Evolutionary conservation across 2,329 filamentous ascomycete genomes (phyloP).

Genomic region (Didymella exigua): DNA sequence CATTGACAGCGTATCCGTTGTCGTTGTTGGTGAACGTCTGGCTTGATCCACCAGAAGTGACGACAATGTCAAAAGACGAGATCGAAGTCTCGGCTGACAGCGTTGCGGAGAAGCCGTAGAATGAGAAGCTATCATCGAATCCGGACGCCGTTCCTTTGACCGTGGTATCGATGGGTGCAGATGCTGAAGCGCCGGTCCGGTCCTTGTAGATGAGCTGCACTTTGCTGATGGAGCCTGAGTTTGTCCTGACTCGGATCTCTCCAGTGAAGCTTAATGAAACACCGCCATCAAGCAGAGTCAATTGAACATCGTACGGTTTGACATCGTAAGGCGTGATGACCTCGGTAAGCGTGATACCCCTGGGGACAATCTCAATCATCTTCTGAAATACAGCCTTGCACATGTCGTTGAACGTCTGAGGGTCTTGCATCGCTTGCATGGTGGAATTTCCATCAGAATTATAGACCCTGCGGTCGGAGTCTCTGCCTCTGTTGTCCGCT

Average conservation of each 20-base stretch:
- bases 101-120: constrained; percentile 44
- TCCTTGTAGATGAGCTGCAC: constrained; percentile 63
- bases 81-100: constrained; percentile 66
- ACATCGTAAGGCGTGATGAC: constrained; percentile 63
- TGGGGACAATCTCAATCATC: constrained; percentile 67
- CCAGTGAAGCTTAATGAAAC: constrained; percentile 58
- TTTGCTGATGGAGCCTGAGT: constrained; percentile 54
- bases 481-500: constrained; percentile 48
- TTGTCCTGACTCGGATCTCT: constrained; percentile 63
- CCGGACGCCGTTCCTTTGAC: constrained; percentile 59
- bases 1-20: constrained; percentile 59
- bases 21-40: constrained; percentile 64
- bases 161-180: constrained; percentile 53
- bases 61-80: constrained; percentile 63
- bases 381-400: constrained; percentile 62
- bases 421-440: constrained; percentile 55
- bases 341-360: constrained; percentile 57
- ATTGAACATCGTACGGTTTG: constrained; percentile 64
- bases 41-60: constrained; percentile 55
- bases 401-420: constrained; percentile 52
- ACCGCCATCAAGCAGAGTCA: constrained; percentile 59
- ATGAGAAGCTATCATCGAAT: constrained; percentile 65
- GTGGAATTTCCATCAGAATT: constrained; percentile 63
- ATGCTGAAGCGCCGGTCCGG: constrained; percentile 57
- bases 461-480: constrained; percentile 64